Evolutionary conservation across 75 land plant genomes (phyloP).

Genomic region (Sequoia sempervirens): DNA sequence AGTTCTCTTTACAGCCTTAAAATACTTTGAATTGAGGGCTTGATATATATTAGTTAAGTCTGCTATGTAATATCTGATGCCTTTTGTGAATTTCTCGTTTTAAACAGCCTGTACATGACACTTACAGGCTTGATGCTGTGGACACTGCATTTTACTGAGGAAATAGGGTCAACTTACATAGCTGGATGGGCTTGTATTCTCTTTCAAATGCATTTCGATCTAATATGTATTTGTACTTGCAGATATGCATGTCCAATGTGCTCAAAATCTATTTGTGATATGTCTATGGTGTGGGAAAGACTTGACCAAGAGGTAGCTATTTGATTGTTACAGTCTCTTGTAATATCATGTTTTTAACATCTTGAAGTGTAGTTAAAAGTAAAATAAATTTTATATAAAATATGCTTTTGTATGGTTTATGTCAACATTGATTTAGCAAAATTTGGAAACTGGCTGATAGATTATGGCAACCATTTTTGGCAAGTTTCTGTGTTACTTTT

Average conservation of each 20-base stretch:
- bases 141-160: too few relatives aligned
- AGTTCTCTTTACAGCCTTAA: constrained; percentile 12
- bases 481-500: neutral
- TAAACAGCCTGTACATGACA: too few relatives aligned
- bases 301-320: constrained; percentile 45
- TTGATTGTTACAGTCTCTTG: neutral
- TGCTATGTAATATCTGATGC: constrained; percentile 52
- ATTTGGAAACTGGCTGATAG: neutral
- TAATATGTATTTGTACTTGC: neutral
- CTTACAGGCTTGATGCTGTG: too few relatives aligned
- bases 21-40: neutral
- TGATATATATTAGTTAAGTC: neutral
- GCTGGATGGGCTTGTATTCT: neutral
- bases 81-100: constrained; percentile 84
- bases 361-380: neutral
- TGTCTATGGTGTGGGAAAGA: constrained; percentile 81
- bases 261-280: constrained; percentile 42
- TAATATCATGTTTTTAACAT: neutral
- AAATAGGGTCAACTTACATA: too few relatives aligned
- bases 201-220: neutral
- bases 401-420: neutral
- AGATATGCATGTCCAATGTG: neutral
- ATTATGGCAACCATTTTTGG: neutral
- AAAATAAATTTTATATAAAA: constrained; percentile 7
- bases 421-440: neutral